Evolutionary conservation across 371 early-diverging fungal genomes (phyloP), one percentile per base, ranked within the genome.

Genomic region (Actinomucor elegans): DNA sequence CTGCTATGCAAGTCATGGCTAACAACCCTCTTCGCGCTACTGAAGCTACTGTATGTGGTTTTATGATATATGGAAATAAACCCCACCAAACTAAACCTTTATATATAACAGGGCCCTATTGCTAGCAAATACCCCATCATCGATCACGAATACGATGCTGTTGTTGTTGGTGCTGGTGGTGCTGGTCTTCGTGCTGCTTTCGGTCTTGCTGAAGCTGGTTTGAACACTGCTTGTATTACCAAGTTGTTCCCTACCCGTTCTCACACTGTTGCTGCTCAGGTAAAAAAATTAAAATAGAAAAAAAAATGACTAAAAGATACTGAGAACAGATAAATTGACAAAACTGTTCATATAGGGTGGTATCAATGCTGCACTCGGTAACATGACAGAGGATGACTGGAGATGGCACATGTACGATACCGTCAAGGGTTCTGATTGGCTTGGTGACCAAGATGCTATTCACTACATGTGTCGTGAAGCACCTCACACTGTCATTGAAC

Each of bases 391-490:
- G 77, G 98, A 98, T 71, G 99, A 98, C 80, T 97, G 98, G 98
- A 86, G 98, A 75, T 98, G 98, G 98, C 98, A 97, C 73, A 95
- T 96, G 97, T 98, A 97, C 72, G 98, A 98, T 65, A 98, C 98
- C 20, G 97, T 98, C 57, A 98, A 98, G 81, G 98, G 98, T 43
- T 89, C 90, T 52, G 98, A 48, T 74, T 98, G 98, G 98, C 88
- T 98, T 43, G 90, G 92, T 71, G 97, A 98, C 77, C 98, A 98
- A 78, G 98, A 98, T 62, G 98, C 98, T 44, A 98, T 98, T 61
- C 98, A 98, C 70, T 98, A 98, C 79, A 94, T 94, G 94, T 96
- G 96, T 72, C 91, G 95, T 60, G 98, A 98, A 77, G 98, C 98
- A 26, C 97, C 96, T 46, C 73, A 89, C 71, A 85, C 93, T 41